Evolutionary conservation across 768 basidiomycete species (phyloP), one percentile per base, ranked within the genome.

Genomic region (Lentinula raphanica): DNA sequence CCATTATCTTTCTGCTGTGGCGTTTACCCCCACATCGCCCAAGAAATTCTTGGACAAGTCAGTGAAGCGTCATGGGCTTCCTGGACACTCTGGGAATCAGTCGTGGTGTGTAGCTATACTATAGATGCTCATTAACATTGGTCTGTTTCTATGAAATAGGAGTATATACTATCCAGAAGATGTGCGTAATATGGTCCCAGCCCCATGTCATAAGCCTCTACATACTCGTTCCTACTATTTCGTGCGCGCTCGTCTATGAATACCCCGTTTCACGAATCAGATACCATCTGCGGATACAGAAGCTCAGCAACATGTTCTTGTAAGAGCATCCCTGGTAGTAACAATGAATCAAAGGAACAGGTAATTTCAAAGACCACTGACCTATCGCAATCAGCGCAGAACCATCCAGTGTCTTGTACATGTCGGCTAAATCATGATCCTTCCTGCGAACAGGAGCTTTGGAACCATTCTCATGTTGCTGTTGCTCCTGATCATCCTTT

Each of bases 391-490:
- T 70, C 35, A 82, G 73, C 1, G 81, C 78, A 7, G 79, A 78
- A 7, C 80, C 81, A 58, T 79, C 77, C 28, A 80, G 69, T 2
- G 74, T 71, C 60, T 73, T 79, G 65, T 82, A 83, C 81, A 82
- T 82, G 59, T 80, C 76, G 19, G 44, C 46, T 35, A 49, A 23
- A 45, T 56, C 42, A 27, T 32, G 39, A 56, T 46, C n/a, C 23
- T 19, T n/a, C n/a, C 45, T 57, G 3, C 44, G 56, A 49, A 28
- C 31, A 57, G 44, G 44, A 36, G 44, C 27, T 44, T 44, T 44
- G 8, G 42, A 7, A 25, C 21, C 6, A 36, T 32, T 15, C 28
- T 15, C 5, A 15, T 3, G 15, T 29, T 49, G 23, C 25, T 38
- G 35, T 23, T 40, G 7, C 25, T 56, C 25, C 28, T 54, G 23